Percentiles rank a stretch among this genome's conserved stretches.
phyloP scores from a whole-genome alignment of 2,329 filamentous ascomycete species.

The Fusarium pilosicola region DNA sequence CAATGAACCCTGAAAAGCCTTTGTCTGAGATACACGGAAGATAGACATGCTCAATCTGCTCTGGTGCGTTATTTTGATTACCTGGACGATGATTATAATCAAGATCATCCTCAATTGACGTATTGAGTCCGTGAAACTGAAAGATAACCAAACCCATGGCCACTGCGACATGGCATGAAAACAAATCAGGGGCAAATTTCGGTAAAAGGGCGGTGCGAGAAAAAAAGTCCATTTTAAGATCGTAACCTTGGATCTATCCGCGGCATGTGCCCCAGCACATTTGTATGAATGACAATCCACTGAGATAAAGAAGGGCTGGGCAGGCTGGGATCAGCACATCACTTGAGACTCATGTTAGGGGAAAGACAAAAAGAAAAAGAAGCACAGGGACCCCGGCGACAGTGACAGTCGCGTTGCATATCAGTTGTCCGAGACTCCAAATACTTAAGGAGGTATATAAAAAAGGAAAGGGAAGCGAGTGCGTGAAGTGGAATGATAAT shows the following conservation, averaged over 20 bases:
- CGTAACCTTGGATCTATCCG: constrained; percentile 32
- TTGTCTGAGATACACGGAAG: background rate
- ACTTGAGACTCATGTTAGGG: constrained; percentile 2
- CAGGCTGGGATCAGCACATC: constrained; percentile 8
- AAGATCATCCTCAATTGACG: constrained; percentile 6
- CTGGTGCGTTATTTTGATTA: constrained; percentile 11
- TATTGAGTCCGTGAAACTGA: constrained; percentile 5
- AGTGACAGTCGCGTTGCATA: background rate
- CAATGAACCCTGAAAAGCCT: constrained; percentile 1
- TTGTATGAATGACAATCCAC: constrained; percentile 13
- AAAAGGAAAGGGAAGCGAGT: constrained; percentile 5
- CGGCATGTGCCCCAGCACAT: constrained; percentile 19
- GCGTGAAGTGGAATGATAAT: constrained; percentile 4
- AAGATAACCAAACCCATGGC: constrained; percentile 23
- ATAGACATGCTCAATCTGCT: background rate
- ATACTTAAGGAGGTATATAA: background rate
- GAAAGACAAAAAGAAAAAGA: background rate
- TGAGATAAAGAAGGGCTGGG: background rate
- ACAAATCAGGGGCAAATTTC: constrained; percentile 21
- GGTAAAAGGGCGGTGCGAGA: constrained; percentile 21
- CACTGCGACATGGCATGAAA: constrained; percentile 11
- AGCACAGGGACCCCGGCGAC: background rate
- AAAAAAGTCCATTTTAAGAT: constrained; percentile 1
- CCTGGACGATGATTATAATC: background rate
- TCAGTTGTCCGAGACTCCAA: background rate